Base-by-base conservation (phyloP, 257 asterid species). In the Nicotiana knightiana region DNA sequence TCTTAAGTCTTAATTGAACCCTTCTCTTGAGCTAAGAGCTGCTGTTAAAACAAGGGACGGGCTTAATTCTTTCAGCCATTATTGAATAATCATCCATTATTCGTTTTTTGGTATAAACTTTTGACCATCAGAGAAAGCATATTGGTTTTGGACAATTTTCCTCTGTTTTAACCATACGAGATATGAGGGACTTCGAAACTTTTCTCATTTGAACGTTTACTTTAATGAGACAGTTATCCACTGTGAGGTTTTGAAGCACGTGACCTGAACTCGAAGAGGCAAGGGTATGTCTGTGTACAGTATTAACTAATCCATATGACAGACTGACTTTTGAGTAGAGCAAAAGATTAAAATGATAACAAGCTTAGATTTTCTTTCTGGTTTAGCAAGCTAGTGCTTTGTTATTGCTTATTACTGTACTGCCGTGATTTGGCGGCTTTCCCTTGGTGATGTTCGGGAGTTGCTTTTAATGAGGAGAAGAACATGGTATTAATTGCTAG, bases 321-420 rank as follows among this genome's bases (percentile, higher is more conserved):
- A 26, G 43, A 51, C 79, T 73, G 79, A 73, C 51, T 35, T 48
- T 51, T 73, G 79, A 26, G 63, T 73, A 51, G 79, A 26, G 79
- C 16, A 71, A 43, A 73, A 73, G 62, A 6, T 73, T 48, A 26
- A 73, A 8, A 51, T 21, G 26, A 73, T 54, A 15, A 73, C 26
- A 55, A 17, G 62, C 24, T 73, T 73, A 73, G 51, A 51, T 73
- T 73, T 73, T 73, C 15, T 51, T 51, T 73, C 62, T 26, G 62
- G 37, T 51, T 51, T 48, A 15, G 63, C 46, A 73, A 26, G 79
- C 79, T 73, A 48, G 43, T 48, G 62, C 13, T 73, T 66, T 24
- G 62, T 24, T 48, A 48, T 73, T 73, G 26, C 79, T 26, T 48
- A 71, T 71, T 71, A 71, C 51, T 46, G 4, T 71, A 46, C 61